phyloP scores from a whole-genome alignment of 2,329 filamentous ascomycete genomes.

The Fusarium drepaniforme region DNA sequence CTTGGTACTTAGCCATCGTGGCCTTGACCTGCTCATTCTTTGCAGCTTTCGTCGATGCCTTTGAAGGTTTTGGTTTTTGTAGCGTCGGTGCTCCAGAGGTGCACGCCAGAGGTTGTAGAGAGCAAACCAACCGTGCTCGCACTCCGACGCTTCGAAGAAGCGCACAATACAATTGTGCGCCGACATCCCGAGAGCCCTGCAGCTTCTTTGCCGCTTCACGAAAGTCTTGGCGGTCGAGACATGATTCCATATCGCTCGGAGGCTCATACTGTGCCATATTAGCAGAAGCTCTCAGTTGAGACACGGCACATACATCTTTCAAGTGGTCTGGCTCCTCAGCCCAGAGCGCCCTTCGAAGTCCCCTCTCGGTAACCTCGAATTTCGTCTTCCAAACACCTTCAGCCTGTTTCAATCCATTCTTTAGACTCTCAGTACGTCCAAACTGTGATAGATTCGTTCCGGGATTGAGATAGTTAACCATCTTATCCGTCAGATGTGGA shows the following conservation, averaged over 20 bases:
- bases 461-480: constrained; percentile 76
- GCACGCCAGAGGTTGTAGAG: constrained; percentile 85
- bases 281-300: constrained; percentile 22
- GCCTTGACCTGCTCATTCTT: constrained; percentile 53
- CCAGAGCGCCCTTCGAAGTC: constrained; percentile 81
- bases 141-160: constrained; percentile 86
- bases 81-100: constrained; percentile 64
- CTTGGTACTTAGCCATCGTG: constrained; percentile 56
- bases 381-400: constrained; percentile 75
- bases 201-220: constrained; percentile 74
- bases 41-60: constrained; percentile 45
- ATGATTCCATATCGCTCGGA: constrained; percentile 74
- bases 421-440: constrained; percentile 79
- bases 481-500: constrained; percentile 74
- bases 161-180: constrained; percentile 91
- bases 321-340: constrained; percentile 74
- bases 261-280: constrained; percentile 62
- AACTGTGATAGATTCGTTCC: constrained; percentile 77
- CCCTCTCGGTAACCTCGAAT: constrained; percentile 79
- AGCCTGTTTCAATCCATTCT: constrained; percentile 80
- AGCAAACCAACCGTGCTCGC: constrained; percentile 87
- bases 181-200: constrained; percentile 88
- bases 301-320: constrained; percentile 60
- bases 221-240: constrained; percentile 80
- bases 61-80: constrained; percentile 52